A percentile compares a stretch with the other conserved stretches of the same genome.
Conservation (phyloP, 768 basidiomycete species). For the Kwoniella sp. region DNA sequence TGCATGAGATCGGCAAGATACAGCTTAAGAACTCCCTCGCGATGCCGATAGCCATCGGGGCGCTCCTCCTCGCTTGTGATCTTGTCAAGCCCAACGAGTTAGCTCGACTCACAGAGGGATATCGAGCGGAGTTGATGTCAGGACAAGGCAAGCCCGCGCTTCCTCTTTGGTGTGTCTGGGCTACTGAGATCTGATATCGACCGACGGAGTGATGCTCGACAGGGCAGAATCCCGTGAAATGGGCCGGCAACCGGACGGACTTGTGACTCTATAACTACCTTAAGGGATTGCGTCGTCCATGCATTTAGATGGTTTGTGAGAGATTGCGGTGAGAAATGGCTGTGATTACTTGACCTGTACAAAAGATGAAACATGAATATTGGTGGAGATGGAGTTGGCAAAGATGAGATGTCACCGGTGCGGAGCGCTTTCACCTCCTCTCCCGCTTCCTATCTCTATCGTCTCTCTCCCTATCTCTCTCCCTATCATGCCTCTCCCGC, state of each 20-base stretch:
- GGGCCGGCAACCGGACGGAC: too few relatives aligned
- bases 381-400: too few relatives aligned
- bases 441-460: conserved; percentile 30
- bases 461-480: conserved; percentile 24
- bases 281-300: too few relatives aligned
- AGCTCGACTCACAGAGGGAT: conserved; percentile 1
- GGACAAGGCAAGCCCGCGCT: conserved; percentile 4
- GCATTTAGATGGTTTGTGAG: too few relatives aligned
- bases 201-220: too few relatives aligned
- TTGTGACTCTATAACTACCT: too few relatives aligned
- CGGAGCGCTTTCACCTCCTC: conserved; percentile 27
- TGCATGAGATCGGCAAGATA: conserved; percentile 3
- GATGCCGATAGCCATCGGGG: background rate
- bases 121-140: background rate
- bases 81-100: background rate
- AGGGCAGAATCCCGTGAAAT: too few relatives aligned
- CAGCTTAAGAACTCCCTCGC: conserved; percentile 6
- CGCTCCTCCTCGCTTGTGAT: background rate
- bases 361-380: too few relatives aligned
- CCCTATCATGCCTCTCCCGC: conserved; percentile 44
- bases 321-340: too few relatives aligned
- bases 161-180: conserved; percentile 21
- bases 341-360: too few relatives aligned
- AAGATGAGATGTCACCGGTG: conserved; percentile 5
- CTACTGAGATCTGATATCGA: background rate